Conservation (phyloP, 202 grass and related monocot genomes). For the Bolboschoenoplectus hybrid region DNA sequence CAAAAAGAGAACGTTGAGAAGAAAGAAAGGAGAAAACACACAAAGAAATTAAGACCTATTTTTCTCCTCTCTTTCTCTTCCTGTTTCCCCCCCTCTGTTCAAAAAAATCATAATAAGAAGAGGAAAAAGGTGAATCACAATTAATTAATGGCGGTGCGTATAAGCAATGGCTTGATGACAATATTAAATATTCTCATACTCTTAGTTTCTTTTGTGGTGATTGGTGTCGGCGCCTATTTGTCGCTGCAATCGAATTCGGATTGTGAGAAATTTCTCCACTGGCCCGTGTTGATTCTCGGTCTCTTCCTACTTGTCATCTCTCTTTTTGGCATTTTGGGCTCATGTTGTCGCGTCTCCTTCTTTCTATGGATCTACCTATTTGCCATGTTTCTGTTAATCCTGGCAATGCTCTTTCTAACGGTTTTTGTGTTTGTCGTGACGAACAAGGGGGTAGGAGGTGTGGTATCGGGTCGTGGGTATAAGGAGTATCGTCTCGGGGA, state of each 20-base stretch:
- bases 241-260: slow-evolving; percentile 43
- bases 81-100: background rate
- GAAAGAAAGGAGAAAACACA: slow-evolving; percentile 27
- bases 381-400: slow-evolving; percentile 59
- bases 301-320: slow-evolving; percentile 56
- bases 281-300: slow-evolving; percentile 56
- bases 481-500: slow-evolving; percentile 64
- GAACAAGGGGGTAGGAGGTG: slow-evolving; percentile 56
- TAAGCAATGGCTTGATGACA: slow-evolving; percentile 64
- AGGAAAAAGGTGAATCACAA: background rate
- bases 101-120: background rate
- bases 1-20: slow-evolving; percentile 4
- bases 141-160: slow-evolving; percentile 42
- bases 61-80: background rate
- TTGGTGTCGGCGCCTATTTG: slow-evolving; percentile 55
- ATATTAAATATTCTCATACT: slow-evolving; percentile 59
- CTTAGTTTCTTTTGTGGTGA: slow-evolving; percentile 50
- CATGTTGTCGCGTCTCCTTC: slow-evolving; percentile 53
- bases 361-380: slow-evolving; percentile 71
- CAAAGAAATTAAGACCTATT: background rate
- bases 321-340: slow-evolving; percentile 57
- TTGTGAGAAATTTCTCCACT: slow-evolving; percentile 57
- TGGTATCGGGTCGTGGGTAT: slow-evolving; percentile 52
- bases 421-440: slow-evolving; percentile 59
- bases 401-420: slow-evolving; percentile 63